Percentiles rank a stretch among this genome's conserved stretches.
phyloP scores from a whole-genome alignment of 371 early-diverging fungal species.

The Lichtheimia ornata region DNA sequence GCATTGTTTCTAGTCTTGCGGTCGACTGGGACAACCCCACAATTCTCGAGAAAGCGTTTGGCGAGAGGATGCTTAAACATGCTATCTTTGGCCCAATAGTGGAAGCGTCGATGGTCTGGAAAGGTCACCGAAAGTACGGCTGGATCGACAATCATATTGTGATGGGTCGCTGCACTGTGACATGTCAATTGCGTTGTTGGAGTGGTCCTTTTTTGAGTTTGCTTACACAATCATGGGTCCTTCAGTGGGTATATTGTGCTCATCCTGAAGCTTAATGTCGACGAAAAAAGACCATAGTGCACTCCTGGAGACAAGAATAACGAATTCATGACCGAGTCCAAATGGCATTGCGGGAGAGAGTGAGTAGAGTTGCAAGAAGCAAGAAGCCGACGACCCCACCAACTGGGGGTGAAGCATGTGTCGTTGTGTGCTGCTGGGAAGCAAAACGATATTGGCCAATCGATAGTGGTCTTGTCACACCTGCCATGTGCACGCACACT shows the following conservation, averaged over 20 bases:
- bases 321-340: slow-evolving; percentile 44
- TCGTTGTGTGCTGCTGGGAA: too few relatives aligned
- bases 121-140: slow-evolving; percentile 48
- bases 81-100: slow-evolving; percentile 62
- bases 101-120: slow-evolving; percentile 49
- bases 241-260: slow-evolving; percentile 36
- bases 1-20: slow-evolving; percentile 56
- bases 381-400: too few relatives aligned
- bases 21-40: slow-evolving; percentile 62
- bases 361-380: too few relatives aligned
- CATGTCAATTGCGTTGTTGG: not conserved
- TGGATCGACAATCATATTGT: slow-evolving; percentile 63
- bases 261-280: slow-evolving; percentile 40
- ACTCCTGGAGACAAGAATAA: slow-evolving; percentile 38
- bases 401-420: too few relatives aligned
- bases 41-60: slow-evolving; percentile 35
- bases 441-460: too few relatives aligned
- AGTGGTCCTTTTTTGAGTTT: not conserved
- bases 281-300: slow-evolving; percentile 50
- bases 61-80: slow-evolving; percentile 50
- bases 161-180: slow-evolving; percentile 51
- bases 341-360: slow-evolving; percentile 35
- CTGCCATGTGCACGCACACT: too few relatives aligned
- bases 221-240: slow-evolving; percentile 45
- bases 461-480: too few relatives aligned